Evolutionary conservation across 1,139 yeast species (phyloP).

Genomic region (Saccharomyces hybrid): DNA sequence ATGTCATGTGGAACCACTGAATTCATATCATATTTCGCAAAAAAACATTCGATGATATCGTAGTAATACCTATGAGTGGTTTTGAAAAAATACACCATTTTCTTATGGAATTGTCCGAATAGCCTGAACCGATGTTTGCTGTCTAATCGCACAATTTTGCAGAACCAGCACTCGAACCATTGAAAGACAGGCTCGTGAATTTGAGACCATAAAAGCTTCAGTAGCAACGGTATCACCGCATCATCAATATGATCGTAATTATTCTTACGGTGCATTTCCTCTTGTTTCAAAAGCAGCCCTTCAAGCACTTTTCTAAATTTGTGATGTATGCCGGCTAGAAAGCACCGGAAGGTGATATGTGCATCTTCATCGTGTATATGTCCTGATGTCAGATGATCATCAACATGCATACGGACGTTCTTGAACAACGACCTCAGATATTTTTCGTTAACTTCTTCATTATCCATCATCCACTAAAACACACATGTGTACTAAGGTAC

Average conservation of each 20-base stretch:
- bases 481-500: background rate
- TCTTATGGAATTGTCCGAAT: background rate
- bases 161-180: slow-evolving; percentile 34
- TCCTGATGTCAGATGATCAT: background rate
- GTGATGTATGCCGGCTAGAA: background rate
- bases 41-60: slow-evolving; percentile 3
- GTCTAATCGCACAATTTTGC: background rate
- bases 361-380: background rate
- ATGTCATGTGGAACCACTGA: slow-evolving; percentile 1
- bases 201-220: slow-evolving; percentile 51
- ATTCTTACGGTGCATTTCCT: background rate
- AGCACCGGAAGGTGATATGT: background rate
- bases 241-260: background rate
- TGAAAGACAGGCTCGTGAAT: slow-evolving; percentile 60
- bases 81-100: slow-evolving; percentile 18
- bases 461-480: background rate
- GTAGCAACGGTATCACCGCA: slow-evolving; percentile 14
- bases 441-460: background rate
- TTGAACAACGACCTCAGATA: background rate
- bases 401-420: background rate
- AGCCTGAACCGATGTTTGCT: background rate
- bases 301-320: background rate
- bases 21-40: background rate
- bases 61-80: slow-evolving; percentile 14
- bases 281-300: background rate